A percentile compares a stretch with the other conserved stretches of the same genome.
phyloP scores from a whole-genome alignment of 352 stramenopile species.

The Phytophthora chlamydospora region DNA sequence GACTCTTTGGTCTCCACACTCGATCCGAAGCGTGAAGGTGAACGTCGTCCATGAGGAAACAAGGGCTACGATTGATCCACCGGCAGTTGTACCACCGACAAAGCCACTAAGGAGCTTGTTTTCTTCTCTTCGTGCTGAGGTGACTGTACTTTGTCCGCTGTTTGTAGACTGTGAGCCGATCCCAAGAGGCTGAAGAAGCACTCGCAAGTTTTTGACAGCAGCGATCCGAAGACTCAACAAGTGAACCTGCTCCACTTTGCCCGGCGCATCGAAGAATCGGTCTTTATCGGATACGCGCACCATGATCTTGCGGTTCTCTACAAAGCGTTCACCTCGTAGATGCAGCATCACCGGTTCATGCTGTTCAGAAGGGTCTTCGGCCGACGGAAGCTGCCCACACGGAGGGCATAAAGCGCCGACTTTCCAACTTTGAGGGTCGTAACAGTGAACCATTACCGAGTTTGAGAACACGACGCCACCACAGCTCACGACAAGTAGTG shows the following conservation, averaged over 20 bases:
- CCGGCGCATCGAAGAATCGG: conserved; percentile 43
- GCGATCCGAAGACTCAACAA: conserved; percentile 59
- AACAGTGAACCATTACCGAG: conserved; percentile 67
- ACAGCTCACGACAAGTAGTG: conserved; percentile 51
- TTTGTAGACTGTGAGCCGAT: conserved; percentile 14
- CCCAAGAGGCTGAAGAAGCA: conserved; percentile 39
- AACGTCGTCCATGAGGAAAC: conserved; percentile 37
- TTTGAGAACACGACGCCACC: conserved; percentile 70
- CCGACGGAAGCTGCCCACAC: conserved; percentile 43
- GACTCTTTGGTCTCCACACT: conserved; percentile 51
- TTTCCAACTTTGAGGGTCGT: conserved; percentile 62
- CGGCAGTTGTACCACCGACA: conserved; percentile 11
- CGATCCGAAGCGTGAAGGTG: conserved; percentile 53
- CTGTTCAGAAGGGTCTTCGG: conserved; percentile 2
- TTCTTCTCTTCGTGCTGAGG: conserved; percentile 34
- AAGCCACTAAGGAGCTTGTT: conserved; percentile 14
- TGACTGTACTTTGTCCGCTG: neutral
- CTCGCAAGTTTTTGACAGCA: conserved; percentile 51
- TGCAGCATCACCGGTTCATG: conserved; percentile 38
- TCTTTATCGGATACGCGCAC: conserved; percentile 58
- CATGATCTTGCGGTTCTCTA: conserved; percentile 70
- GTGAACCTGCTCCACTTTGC: conserved; percentile 50
- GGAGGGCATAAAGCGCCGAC: conserved; percentile 50
- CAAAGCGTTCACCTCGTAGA: conserved; percentile 63
- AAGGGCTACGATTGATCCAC: conserved; percentile 15